Evolutionary conservation across 2,329 filamentous ascomycete species (phyloP).

Genomic region (Monilinia fructigena): DNA sequence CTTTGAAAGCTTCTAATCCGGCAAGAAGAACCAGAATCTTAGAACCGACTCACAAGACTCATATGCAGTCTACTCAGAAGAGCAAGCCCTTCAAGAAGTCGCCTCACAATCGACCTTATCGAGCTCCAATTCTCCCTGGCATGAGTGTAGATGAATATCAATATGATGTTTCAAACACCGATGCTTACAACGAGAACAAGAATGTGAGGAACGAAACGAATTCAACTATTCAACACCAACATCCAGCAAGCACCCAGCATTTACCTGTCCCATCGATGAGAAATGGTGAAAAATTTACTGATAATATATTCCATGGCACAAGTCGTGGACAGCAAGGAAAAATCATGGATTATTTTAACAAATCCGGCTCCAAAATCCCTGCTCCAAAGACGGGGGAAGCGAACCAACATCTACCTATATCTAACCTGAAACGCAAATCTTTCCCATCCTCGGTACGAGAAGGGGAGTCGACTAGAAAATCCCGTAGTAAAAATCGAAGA

Average conservation of each 20-base stretch:
- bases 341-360: slow-evolving; percentile 10
- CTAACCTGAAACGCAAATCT: slow-evolving; percentile 13
- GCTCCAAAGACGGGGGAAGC: background rate
- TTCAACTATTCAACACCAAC: background rate
- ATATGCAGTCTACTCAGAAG: background rate
- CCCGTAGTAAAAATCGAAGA: slow-evolving; percentile 11
- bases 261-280: background rate
- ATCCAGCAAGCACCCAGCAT: background rate
- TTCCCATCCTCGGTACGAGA: background rate
- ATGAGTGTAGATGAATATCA: slow-evolving; percentile 19
- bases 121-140: slow-evolving; percentile 21
- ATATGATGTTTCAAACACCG: background rate
- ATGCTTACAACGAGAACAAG: background rate
- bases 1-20: slow-evolving; percentile 9
- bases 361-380: background rate
- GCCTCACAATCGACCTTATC: slow-evolving; percentile 9
- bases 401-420: background rate
- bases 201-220: background rate
- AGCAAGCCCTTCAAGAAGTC: slow-evolving; percentile 8
- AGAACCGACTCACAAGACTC: slow-evolving; percentile 7
- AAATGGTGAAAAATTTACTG: slow-evolving; percentile 4
- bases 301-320: background rate
- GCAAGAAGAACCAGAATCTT: background rate
- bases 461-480: background rate
- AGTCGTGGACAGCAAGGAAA: background rate